Evolutionary conservation across 1,284 basidiomycete species (phyloP).

Genomic region (Cerrena zonata): DNA sequence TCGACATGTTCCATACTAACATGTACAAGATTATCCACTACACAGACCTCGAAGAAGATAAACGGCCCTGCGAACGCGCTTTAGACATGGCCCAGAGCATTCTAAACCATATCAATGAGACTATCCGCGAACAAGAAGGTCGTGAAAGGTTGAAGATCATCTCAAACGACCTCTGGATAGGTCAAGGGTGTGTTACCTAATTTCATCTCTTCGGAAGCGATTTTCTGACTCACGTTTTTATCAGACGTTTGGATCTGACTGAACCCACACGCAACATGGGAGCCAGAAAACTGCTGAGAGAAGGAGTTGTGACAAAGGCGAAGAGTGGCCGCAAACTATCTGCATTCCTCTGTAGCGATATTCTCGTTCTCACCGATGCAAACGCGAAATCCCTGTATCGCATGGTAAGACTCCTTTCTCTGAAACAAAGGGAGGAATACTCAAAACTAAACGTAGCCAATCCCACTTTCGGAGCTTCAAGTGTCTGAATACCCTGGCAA

Average conservation of each 20-base stretch:
- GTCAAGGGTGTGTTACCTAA: constrained; percentile 58
- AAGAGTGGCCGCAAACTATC: constrained; percentile 79
- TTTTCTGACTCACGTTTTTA: background rate
- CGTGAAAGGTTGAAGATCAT: constrained; percentile 65
- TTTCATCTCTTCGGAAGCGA: background rate
- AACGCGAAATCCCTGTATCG: constrained; percentile 66
- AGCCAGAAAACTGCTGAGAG: constrained; percentile 67
- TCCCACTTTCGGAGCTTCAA: constrained; percentile 61
- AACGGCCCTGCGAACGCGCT: constrained; percentile 47
- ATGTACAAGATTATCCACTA: constrained; percentile 66
- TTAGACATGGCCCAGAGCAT: constrained; percentile 67
- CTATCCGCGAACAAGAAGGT: constrained; percentile 81
- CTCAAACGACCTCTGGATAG: constrained; percentile 79
- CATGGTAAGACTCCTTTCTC: constrained; percentile 64
- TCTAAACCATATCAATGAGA: constrained; percentile 81
- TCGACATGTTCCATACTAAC: background rate
- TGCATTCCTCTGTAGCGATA: constrained; percentile 76
- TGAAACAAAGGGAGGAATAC: too few relatives aligned
- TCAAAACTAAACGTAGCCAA: constrained; percentile 46
- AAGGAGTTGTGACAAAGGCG: constrained; percentile 74
- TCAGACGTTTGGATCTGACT: constrained; percentile 81
- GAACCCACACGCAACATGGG: constrained; percentile 81
- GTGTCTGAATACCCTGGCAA: constrained; percentile 46
- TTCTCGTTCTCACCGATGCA: constrained; percentile 73
- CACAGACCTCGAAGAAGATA: constrained; percentile 59